phyloP scores from a whole-genome alignment of 495 filamentous ascomycete genomes.

The Schizothecium vesticola region DNA sequence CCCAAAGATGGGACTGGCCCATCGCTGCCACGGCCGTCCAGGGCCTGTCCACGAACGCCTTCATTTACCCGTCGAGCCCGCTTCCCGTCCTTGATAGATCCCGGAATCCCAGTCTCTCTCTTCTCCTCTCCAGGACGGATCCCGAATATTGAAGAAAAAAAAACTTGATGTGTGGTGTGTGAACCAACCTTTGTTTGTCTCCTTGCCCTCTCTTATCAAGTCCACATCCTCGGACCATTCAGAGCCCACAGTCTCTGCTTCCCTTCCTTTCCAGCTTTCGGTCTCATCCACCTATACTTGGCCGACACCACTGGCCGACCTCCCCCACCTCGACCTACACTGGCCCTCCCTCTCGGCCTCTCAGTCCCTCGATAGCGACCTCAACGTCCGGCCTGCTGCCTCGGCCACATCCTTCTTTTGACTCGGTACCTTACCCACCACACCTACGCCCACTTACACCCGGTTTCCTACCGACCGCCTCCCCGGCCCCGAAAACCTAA shows the following conservation, averaged over 20 bases:
- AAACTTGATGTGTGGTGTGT: not conserved
- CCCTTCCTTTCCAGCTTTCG: not conserved
- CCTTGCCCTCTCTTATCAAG: not conserved
- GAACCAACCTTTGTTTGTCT: slow-evolving; percentile 3
- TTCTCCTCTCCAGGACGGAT: not conserved
- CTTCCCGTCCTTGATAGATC: not conserved
- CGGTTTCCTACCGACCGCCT: not conserved
- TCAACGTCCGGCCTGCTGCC: slow-evolving; percentile 12
- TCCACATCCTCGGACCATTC: slow-evolving; percentile 6
- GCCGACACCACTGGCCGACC: not conserved
- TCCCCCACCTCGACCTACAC: not conserved
- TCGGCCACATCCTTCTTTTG: slow-evolving; percentile 16
- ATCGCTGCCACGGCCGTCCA: not conserved
- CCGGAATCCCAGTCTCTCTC: not conserved
- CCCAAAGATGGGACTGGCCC: not conserved
- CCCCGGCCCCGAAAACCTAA: not conserved
- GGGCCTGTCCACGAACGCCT: not conserved
- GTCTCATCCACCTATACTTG: not conserved
- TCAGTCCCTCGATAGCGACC: not conserved
- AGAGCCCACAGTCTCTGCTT: slow-evolving; percentile 4
- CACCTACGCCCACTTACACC: not conserved
- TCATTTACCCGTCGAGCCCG: slow-evolving; percentile 11
- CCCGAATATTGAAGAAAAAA: not conserved
- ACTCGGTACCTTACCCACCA: not conserved
- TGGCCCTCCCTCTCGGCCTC: not conserved